Base-by-base conservation (phyloP, 495 filamentous ascomycete genomes). In the Lepidopterella palustris region DNA sequence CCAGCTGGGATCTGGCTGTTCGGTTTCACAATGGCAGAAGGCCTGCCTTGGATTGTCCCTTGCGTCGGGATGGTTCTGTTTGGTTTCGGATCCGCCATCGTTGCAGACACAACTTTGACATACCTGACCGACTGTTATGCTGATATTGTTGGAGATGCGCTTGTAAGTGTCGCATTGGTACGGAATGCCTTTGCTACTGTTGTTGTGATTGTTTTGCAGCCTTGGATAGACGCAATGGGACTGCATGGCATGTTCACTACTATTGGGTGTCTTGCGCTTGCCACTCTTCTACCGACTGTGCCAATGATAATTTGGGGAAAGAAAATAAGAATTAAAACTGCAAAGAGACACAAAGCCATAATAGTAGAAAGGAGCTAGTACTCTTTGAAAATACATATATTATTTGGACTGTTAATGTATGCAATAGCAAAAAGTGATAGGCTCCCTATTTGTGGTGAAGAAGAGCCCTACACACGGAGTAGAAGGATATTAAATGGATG, bases 21-120 rank as follows among this genome's bases (percentile, higher is more conserved):
- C 60, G 75, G 75, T 0, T 27, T 76, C 24, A 70, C 68, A 0
- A 52, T 74, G 35, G 66, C 62, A 26, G 60, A 73, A 47, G 69
- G 70, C 2, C 45, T 55, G 2, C 65, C 68, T 51, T 87, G 84
- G 84, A 80, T 85, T 27, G 77, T 80, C 18, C 79, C 82, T 0
- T 76, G 83, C 28, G 64, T 86, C 13, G 80, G 71, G 2, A 71
- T 79, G 20, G 68, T 76, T 4, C 74, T 80, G 1, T 78, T 80
- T 26, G 73, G 77, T 9, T 74, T 80, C 48, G 81, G 80, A 5
- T 72, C 79, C 61, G 79, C 84, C 58, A 72, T 76, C 0, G 69
- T 79, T 4, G 80, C 79, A 32, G 71, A 80, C 24, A 75, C 76
- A 11, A 76, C 83, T 57, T 77, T 78, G 55, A 82, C 79, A 0